A percentile compares a stretch with the other conserved stretches of the same genome.
These are phyloP conservation scores for Hericium erinaceus DNA, from an alignment of 768 basidiomycete genomes.

Conservation along the genomic window DNA sequence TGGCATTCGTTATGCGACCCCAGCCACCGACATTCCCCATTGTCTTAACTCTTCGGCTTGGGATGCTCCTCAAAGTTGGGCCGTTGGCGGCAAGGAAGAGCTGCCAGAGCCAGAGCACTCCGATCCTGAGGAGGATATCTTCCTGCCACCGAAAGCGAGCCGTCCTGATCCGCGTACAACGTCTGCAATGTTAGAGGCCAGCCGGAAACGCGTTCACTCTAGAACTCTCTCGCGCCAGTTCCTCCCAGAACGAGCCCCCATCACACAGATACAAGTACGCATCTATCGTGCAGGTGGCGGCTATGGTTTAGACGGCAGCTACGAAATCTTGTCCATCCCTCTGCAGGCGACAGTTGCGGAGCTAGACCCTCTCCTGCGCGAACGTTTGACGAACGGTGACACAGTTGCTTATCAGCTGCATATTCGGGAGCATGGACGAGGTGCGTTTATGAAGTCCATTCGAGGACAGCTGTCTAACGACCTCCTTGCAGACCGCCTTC, in stretches of 20 bases:
- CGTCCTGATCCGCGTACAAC: neutral
- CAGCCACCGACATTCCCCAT: neutral
- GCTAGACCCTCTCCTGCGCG: constrained; percentile 51
- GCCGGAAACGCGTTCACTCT: constrained; percentile 3
- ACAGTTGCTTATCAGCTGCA: constrained; percentile 60
- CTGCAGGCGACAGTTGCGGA: constrained; percentile 60
- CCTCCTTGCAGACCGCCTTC: constrained; percentile 63
- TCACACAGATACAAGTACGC: constrained; percentile 45
- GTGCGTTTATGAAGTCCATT: constrained; percentile 28
- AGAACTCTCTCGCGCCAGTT: neutral
- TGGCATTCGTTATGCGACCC: constrained; percentile 12
- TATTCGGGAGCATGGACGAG: constrained; percentile 66
- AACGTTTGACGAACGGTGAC: constrained; percentile 41
- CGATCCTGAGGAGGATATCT: constrained; percentile 31
- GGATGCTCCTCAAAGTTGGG: constrained; percentile 75
- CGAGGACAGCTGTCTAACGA: neutral
- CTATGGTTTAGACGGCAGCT: constrained; percentile 53
- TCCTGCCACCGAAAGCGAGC: constrained; percentile 13
- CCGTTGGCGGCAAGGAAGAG: constrained; percentile 36
- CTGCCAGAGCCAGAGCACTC: constrained; percentile 32
- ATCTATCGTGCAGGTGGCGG: constrained; percentile 68
- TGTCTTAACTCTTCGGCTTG: constrained; percentile 26
- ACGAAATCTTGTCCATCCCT: constrained; percentile 58
- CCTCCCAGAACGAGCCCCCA: neutral
- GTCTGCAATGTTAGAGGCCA: constrained; percentile 2